Percentiles rank a stretch among this genome's conserved stretches.
Evolutionary conservation across 2,329 filamentous ascomycete genomes (phyloP).

Genomic region (Coniochaeta sp.): DNA sequence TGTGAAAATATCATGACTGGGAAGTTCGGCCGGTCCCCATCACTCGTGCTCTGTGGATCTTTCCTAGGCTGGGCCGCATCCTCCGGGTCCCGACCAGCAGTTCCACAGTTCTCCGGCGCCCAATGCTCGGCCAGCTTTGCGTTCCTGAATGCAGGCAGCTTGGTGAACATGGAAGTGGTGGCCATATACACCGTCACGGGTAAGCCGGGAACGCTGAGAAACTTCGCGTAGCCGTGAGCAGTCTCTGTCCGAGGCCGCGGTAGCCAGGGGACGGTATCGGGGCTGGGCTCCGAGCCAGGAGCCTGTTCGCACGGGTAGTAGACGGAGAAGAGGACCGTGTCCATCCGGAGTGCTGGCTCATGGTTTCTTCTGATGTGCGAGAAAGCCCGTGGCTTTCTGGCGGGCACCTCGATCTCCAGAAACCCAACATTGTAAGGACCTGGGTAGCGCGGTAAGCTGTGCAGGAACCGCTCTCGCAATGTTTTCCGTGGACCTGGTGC

Average conservation of each 20-base stretch:
- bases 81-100: slow-evolving; percentile 16
- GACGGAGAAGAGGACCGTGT: slow-evolving; percentile 56
- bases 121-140: slow-evolving; percentile 40
- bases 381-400: slow-evolving; percentile 28
- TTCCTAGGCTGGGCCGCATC: background rate
- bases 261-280: slow-evolving; percentile 53
- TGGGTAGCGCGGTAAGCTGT: slow-evolving; percentile 50
- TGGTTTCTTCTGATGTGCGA: slow-evolving; percentile 31
- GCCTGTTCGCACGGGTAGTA: slow-evolving; percentile 50
- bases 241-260: slow-evolving; percentile 47
- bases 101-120: slow-evolving; percentile 34
- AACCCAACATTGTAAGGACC: slow-evolving; percentile 63
- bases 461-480: slow-evolving; percentile 29
- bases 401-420: slow-evolving; percentile 58
- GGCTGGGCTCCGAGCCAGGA: slow-evolving; percentile 27
- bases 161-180: slow-evolving; percentile 54
- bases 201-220: slow-evolving; percentile 42
- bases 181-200: slow-evolving; percentile 45
- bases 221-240: slow-evolving; percentile 55
- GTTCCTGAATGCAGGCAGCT: slow-evolving; percentile 57
- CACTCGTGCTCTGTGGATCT: slow-evolving; percentile 8
- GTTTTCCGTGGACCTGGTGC: slow-evolving; percentile 20
- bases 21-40: slow-evolving; percentile 33
- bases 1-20: slow-evolving; percentile 61
- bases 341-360: slow-evolving; percentile 30